Percentiles rank a stretch among this genome's conserved stretches.
Conservation (phyloP, 129 eudicot species). For the Centaurea solstitialis region DNA sequence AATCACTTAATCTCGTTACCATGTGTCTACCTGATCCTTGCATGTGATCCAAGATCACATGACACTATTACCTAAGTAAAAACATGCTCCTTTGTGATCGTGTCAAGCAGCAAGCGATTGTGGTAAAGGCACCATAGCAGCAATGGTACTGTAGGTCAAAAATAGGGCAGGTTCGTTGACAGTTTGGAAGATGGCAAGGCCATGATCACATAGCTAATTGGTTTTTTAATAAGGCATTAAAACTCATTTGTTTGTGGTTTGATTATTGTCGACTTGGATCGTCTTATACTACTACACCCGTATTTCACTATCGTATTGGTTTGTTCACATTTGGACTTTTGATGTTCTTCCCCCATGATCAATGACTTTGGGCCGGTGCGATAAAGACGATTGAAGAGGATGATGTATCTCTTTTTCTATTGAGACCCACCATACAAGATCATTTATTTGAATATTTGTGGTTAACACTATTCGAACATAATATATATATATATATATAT, state of each 20-base stretch:
- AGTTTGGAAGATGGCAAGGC: not conserved
- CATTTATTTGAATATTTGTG: not conserved
- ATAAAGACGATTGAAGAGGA: not conserved
- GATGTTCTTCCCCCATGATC: no score
- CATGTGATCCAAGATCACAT: no score
- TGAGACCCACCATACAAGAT: not conserved
- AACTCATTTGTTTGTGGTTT: not conserved
- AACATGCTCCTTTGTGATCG: no score
- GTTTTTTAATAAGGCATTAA: not conserved
- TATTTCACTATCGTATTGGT: not conserved
- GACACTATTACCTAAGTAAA: no score
- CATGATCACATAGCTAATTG: not conserved
- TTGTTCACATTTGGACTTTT: not conserved
- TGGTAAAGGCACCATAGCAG: not conserved
- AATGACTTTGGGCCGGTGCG: not conserved
- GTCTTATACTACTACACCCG: not conserved
- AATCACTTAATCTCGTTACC: not conserved
- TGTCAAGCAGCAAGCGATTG: no score
- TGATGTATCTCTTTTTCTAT: no score
- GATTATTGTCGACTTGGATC: not conserved
- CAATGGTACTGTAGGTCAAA: not conserved
- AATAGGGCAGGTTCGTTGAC: not conserved
- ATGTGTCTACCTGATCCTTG: no score
- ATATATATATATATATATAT: no score
- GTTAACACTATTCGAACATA: not conserved